Evolutionary conservation across 805 yeast genomes (phyloP).

Genomic region (Wickerhamiella nectarea): DNA sequence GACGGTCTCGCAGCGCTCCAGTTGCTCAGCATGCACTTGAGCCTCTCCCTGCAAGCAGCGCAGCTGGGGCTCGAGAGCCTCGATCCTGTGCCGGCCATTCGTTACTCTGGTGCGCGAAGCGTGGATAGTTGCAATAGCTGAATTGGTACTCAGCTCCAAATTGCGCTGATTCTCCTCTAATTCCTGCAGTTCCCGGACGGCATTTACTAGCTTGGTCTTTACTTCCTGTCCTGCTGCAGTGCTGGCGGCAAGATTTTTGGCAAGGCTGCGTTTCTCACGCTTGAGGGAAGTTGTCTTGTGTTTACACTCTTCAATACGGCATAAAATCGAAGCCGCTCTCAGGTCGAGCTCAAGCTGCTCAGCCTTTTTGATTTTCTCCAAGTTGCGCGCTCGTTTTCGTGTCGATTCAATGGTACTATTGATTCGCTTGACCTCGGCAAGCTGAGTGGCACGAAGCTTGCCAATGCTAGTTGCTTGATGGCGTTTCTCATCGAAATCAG

Average conservation of each 20-base stretch:
- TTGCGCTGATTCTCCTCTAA: not conserved
- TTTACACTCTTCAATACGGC: not conserved
- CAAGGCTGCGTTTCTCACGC: conserved; percentile 2
- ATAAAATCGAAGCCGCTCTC: not conserved
- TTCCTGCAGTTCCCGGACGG: not conserved
- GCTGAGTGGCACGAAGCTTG: not conserved
- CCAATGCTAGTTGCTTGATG: not conserved
- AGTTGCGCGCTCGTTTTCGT: not conserved
- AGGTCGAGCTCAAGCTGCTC: not conserved
- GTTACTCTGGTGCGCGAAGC: not conserved
- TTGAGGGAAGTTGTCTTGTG: not conserved
- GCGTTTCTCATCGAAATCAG: conserved; percentile 30
- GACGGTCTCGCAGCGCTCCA: conserved; percentile 18
- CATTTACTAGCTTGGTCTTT: conserved; percentile 9
- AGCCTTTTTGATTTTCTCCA: not conserved
- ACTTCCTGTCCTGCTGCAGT: conserved; percentile 9
- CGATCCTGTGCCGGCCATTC: not conserved
- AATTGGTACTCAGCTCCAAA: not conserved
- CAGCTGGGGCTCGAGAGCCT: conserved; percentile 2
- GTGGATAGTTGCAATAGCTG: not conserved
- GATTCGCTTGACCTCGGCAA: not conserved
- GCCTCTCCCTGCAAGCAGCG: conserved; percentile 10
- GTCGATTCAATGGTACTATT: not conserved
- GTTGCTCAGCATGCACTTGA: conserved; percentile 12
- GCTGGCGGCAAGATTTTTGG: conserved; percentile 5